Base-by-base conservation (phyloP, 108 stramenopile species). In the Cyclotella distinguenda region DNA sequence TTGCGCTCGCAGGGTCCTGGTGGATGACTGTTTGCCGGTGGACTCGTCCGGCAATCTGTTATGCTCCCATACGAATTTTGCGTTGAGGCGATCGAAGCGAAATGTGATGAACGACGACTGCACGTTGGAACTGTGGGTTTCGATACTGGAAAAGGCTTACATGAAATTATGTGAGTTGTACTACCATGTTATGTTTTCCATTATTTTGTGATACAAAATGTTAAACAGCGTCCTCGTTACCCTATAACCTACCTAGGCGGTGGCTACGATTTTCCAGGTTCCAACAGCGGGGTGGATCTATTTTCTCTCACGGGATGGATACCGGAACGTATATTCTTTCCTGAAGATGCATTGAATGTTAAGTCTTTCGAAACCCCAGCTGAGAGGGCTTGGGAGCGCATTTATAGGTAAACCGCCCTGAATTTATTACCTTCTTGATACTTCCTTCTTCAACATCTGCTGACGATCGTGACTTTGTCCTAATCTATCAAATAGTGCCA, bases 141-240 rank as follows among this genome's bases (percentile, higher is more conserved):
- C 87, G 25, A 83, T 97, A 53, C 71, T 97, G 10, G 97, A 97
- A 88, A 97, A 97, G 76, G 97, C 97, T 3, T 96, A 88, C 69
- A 82, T 96, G 81, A 97, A 97, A 57, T 71, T 97, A 3, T 85
- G 79, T 64, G 22, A 52, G 51, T 28, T 25, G 6, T n/a, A n/a
- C n/a, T n/a, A n/a, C n/a, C n/a, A n/a, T n/a, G n/a, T n/a, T n/a
- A n/a, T n/a, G n/a, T n/a, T n/a, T n/a, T n/a, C n/a, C n/a, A n/a
- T n/a, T n/a, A n/a, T n/a, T n/a, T n/a, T n/a, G n/a, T n/a, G n/a
- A n/a, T n/a, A n/a, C n/a, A n/a, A n/a, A n/a, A 10, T 38, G 10
- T 38, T 10, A 38, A 38, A 38, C 12, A 38, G 8, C 12, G 38
- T 12, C 8, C 12, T 38, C 12, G 38, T 10, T 38, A 12, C 8